These are phyloP conservation scores for Phialophora chinensis DNA, from an alignment of 2,329 filamentous ascomycete species.

Conservation along the genomic window DNA sequence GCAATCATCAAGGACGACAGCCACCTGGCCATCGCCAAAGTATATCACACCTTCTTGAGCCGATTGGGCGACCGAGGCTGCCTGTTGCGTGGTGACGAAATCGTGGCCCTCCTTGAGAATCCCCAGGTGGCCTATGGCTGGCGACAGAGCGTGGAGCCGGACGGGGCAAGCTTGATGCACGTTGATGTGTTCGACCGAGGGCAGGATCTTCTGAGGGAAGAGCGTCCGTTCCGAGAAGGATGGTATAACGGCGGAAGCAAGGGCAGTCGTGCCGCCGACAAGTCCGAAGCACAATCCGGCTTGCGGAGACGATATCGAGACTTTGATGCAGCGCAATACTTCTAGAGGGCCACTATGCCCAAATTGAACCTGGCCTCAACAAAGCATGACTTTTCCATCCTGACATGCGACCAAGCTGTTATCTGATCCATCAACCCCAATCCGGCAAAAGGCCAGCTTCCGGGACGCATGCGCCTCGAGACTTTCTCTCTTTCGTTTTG, in stretches of 20 bases:
- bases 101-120: slow-evolving; percentile 31
- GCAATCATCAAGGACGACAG: slow-evolving; percentile 39
- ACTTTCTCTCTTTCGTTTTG: neutral
- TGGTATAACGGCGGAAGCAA: slow-evolving; percentile 29
- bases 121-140: slow-evolving; percentile 34
- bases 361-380: neutral
- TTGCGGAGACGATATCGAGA: slow-evolving; percentile 28
- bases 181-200: slow-evolving; percentile 32
- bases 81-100: slow-evolving; percentile 35
- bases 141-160: slow-evolving; percentile 21
- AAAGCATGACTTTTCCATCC: neutral
- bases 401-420: neutral
- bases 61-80: slow-evolving; percentile 34
- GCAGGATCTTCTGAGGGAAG: neutral
- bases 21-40: slow-evolving; percentile 36
- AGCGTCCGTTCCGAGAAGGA: slow-evolving; percentile 27
- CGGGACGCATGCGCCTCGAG: neutral
- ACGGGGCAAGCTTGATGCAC: slow-evolving; percentile 23
- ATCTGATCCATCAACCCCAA: neutral
- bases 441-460: neutral
- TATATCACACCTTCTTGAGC: slow-evolving; percentile 29
- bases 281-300: neutral
- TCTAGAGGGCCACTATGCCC: slow-evolving; percentile 3
- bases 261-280: neutral
- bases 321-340: slow-evolving; percentile 30